Evolutionary conservation across 2,329 filamentous ascomycete species (phyloP), one percentile per base, ranked within the genome.

Genomic region (Fusarium bulbicola): DNA sequence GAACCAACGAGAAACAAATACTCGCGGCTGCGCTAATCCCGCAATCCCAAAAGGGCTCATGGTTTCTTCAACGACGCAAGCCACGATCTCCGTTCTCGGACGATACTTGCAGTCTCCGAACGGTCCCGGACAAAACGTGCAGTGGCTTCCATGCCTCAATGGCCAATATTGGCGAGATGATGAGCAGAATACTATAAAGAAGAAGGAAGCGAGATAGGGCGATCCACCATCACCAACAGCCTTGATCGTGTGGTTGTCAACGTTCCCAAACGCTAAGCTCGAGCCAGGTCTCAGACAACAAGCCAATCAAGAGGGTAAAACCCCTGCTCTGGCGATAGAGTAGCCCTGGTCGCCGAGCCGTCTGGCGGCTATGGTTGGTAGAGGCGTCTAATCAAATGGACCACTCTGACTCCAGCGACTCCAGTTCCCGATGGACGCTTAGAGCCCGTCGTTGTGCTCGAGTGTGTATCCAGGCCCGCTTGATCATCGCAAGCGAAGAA

Each of bases 361-460:
- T 76, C 72, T 79, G 79, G 79, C 80, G 79, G 77, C 78, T 80
- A 76, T 77, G 73, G 80, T 81, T 81, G 80, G 79, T 74, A 72
- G 75, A 73, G 68, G 76, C 73, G 76, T 64, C 74, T 77, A 77
- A 70, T 67, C 58, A 78, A 64, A 71, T 74, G 66, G 72, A 47
- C 63, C 70, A 72, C 67, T 66, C 59, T 59, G 66, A 68, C 60
- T 72, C 72, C 63, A 76, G 72, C 30, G 64, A 47, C 61, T 70
- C 72, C 61, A 62, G 62, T 60, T 52, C 37, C 59, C 32, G 54
- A 64, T 67, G 59, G 59, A 53, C 30, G 47, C 57, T 57, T 50
- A 49, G 64, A 74, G 58, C 72, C 60, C 57, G 57, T 69, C 57
- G 56, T 66, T 56, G 36, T 36, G 60, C 40, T 60, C 9, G 26